These are phyloP conservation scores for Coprinopsis marcescibilis DNA, from an alignment of 768 basidiomycete species.

Conservation along the genomic window DNA sequence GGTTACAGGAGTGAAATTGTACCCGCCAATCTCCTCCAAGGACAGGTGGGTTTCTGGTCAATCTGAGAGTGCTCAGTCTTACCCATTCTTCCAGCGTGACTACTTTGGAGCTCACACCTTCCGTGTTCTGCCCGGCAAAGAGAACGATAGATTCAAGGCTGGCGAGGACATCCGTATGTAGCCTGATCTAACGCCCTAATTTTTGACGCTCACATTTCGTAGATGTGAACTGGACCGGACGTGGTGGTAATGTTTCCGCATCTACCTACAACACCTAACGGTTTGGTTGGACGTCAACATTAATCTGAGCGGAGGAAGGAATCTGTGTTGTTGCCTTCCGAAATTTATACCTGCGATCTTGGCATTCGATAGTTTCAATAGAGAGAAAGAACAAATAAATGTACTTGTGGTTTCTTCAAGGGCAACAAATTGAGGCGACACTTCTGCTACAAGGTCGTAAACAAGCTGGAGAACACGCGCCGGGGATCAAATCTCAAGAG, in stretches of 20 bases:
- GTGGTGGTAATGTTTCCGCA: constrained; percentile 91
- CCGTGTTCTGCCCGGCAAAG: constrained; percentile 88
- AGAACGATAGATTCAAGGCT: constrained; percentile 73
- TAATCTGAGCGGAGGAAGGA: not conserved
- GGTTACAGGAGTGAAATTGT: constrained; percentile 95
- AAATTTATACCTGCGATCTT: no score
- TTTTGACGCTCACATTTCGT: not conserved
- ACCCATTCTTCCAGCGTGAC: constrained; percentile 59
- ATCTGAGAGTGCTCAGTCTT: not conserved
- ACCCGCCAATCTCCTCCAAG: constrained; percentile 93
- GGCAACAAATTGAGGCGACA: no score
- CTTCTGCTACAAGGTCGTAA: no score
- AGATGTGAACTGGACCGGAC: constrained; percentile 99
- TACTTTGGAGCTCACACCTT: constrained; percentile 99
- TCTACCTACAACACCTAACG: constrained; percentile 66
- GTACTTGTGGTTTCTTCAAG: no score
- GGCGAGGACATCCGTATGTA: constrained; percentile 85
- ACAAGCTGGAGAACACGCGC: no score
- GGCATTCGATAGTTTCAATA: no score
- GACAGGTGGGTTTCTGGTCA: constrained; percentile 49
- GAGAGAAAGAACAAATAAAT: no score
- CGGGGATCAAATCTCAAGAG: no score
- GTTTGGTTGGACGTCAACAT: no score
- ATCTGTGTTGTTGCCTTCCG: not conserved
- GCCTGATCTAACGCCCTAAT: not conserved